Evolutionary conservation across 306 rosid species (phyloP).

Genomic region (Echinosophora koreensis): DNA sequence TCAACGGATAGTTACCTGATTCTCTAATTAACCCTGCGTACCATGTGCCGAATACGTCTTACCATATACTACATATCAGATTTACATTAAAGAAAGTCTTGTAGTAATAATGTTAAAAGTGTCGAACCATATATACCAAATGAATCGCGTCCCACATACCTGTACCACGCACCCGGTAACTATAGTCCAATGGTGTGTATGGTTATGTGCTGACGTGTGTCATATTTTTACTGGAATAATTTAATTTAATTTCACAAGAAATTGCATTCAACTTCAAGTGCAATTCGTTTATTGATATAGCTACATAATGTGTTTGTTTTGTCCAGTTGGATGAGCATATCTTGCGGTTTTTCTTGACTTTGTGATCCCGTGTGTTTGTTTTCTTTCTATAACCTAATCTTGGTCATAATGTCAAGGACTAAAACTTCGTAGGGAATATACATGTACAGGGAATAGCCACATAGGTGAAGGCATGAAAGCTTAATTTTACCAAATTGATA

Average conservation of each 20-base stretch:
- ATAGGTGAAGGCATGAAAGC: conserved; percentile 40
- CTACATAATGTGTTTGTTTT: conserved; percentile 16
- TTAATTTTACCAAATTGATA: conserved; percentile 45
- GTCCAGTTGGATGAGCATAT: conserved; percentile 33
- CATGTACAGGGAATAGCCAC: conserved; percentile 32
- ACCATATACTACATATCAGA: too few species aligned
- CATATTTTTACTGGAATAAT: too few species aligned
- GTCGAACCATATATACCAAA: too few species aligned
- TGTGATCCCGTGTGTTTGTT: conserved; percentile 5
- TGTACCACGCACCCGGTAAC: too few species aligned
- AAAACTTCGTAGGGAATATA: conserved; percentile 49
- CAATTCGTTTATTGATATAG: conserved; percentile 13
- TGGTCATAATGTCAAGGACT: conserved; percentile 36
- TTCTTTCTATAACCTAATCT: conserved; percentile 12
- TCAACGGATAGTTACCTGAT: not conserved
- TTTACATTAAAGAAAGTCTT: too few species aligned
- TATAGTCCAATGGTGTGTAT: too few species aligned
- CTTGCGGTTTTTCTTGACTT: not conserved
- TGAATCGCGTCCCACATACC: too few species aligned
- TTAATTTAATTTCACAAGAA: too few species aligned
- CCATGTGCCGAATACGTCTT: too few species aligned
- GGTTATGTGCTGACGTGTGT: too few species aligned
- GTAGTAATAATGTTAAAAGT: too few species aligned
- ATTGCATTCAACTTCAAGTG: not conserved
- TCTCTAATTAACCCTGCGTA: too few species aligned